Base-by-base conservation (phyloP, 208 protist genomes). In the Trypanosoma theileri region DNA sequence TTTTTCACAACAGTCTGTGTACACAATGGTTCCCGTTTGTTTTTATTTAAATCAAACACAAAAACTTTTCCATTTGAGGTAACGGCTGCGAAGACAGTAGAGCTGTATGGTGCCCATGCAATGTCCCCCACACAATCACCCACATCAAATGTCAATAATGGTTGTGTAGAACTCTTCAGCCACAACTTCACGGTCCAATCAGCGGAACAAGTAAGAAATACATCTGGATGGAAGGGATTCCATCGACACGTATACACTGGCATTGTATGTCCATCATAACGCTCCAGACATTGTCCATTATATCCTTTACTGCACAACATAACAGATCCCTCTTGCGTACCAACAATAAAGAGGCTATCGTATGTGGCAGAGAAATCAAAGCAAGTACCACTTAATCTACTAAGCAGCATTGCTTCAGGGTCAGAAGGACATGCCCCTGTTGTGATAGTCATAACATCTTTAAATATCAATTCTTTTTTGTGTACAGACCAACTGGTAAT, bases 171-270 rank as follows among this genome's bases (percentile, higher is more conserved):
- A 21, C 65, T 86, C 62, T 92, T 86, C 51, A 98, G 88, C 97
- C 97, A 99, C 48, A 99, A 72, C 76, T 98, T 98, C 19, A 99
- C 93, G 12, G 94, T 98, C 98, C 98, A 99, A 80, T 99, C 98
- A 0, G 95, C 95, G 3, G 92, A 97, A 77, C 88, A 94, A 42
- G 97, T 98, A 55, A 98, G 55, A 81, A 99, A 99, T 41, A 98
- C 82, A 65, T 93, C 80, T 0, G 88, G 85, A 73, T 99, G 96
- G 77, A 97, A 99, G 8, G 80, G 84, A 81, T 98, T 99, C 97
- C 97, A 99, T 66, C 89, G 88, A 3, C 90, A 89, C 24, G 91
- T 85, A 85, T 99, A 98, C 17, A 99, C 91, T 8, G 93, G 86
- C 88, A 98, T 96, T 73, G 87, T 85, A 80, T 97, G 92, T 3